phyloP scores from a whole-genome alignment of 176 grass and related monocot species.

The Alopecurus myosuroides region DNA sequence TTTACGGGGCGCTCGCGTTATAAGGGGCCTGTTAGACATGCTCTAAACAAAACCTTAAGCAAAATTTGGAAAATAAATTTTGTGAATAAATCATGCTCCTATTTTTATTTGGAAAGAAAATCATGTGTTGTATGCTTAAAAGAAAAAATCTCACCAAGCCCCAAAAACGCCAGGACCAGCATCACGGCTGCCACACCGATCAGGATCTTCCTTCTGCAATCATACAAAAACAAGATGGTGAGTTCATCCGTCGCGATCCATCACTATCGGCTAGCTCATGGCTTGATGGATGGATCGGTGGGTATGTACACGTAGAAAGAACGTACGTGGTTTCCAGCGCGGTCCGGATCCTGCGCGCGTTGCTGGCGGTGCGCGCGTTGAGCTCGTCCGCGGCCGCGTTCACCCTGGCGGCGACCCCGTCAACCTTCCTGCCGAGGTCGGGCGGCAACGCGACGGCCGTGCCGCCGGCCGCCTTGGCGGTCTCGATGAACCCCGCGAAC shows the following conservation, averaged over 20 bases:
- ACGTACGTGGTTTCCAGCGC: conserved; percentile 51
- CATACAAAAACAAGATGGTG: neutral
- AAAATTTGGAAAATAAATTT: neutral
- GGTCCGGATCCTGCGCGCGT: conserved; percentile 54
- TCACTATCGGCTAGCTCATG: neutral
- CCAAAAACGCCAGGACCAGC: conserved; percentile 53
- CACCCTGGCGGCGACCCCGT: conserved; percentile 27
- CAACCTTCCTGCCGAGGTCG: conserved; percentile 32
- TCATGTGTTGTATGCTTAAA: neutral
- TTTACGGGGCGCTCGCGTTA: too few relatives aligned
- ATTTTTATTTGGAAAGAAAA: neutral
- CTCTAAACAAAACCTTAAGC: neutral
- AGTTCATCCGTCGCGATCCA: neutral
- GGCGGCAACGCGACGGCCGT: conserved; percentile 6
- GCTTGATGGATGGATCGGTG: neutral
- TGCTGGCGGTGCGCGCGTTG: conserved; percentile 38
- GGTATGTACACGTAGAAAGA: neutral
- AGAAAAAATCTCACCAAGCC: conserved; percentile 47
- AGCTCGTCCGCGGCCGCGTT: conserved; percentile 37
- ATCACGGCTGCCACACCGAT: conserved; percentile 49
- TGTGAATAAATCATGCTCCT: neutral
- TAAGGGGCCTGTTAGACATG: too few relatives aligned
- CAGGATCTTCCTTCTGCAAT: conserved; percentile 55
- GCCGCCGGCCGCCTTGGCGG: conserved; percentile 44
- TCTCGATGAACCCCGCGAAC: conserved; percentile 44